A percentile compares a stretch with the other conserved stretches of the same genome.
These are phyloP conservation scores for Martiniozyma abietophila DNA, from an alignment of 805 yeast genomes.

Conservation along the genomic window DNA sequence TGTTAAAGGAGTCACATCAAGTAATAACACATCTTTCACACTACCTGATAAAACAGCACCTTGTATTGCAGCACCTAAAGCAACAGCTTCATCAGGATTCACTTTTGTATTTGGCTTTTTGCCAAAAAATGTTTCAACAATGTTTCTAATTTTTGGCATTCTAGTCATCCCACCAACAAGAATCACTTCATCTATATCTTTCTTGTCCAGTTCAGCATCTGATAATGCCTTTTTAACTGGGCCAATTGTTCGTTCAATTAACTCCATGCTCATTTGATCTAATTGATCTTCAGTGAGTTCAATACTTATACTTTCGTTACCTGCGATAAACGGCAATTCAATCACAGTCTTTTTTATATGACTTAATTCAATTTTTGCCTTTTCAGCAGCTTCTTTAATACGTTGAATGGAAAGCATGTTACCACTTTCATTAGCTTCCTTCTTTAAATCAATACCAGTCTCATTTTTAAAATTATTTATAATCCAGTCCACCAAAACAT, in stretches of 20 bases:
- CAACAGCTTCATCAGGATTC: conserved; percentile 92
- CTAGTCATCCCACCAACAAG: conserved; percentile 89
- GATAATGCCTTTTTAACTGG: conserved; percentile 77
- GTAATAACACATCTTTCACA: conserved; percentile 81
- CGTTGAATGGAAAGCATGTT: conserved; percentile 79
- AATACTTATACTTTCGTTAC: conserved; percentile 32
- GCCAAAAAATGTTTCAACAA: conserved; percentile 69
- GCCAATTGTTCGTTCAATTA: conserved; percentile 62
- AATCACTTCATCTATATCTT: conserved; percentile 70
- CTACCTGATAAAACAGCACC: conserved; percentile 96
- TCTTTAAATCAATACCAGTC: conserved; percentile 46
- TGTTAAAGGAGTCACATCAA: conserved; percentile 83
- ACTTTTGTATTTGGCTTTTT: conserved; percentile 84
- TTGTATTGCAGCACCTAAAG: conserved; percentile 96
- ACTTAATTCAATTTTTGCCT: conserved; percentile 81
- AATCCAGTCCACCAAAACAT: conserved; percentile 70
- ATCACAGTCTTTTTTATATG: conserved; percentile 63
- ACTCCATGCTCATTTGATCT: conserved; percentile 40
- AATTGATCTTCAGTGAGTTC: conserved; percentile 41
- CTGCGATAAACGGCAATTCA: conserved; percentile 74
- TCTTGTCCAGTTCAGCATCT: conserved; percentile 62
- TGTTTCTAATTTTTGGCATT: conserved; percentile 79
- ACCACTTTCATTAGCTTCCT: conserved; percentile 1
- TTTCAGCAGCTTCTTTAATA: conserved; percentile 81
- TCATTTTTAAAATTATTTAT: conserved; percentile 72